Percentiles rank a stretch among this genome's conserved stretches.
These are phyloP conservation scores for Pseudocercospora musae DNA, from an alignment of 2,329 filamentous ascomycete genomes.

Conservation along the genomic window DNA sequence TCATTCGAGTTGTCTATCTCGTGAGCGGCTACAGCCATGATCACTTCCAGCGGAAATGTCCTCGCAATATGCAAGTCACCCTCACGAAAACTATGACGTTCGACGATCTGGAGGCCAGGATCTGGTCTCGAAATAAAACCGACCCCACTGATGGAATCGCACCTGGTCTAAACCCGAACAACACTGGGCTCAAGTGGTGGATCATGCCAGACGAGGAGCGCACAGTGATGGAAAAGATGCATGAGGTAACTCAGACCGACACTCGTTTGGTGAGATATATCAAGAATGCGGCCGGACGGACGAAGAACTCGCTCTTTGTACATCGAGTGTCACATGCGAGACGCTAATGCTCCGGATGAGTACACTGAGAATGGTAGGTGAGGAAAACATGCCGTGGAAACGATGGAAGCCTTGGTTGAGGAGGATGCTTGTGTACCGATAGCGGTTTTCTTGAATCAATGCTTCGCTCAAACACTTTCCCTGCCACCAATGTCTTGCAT, in stretches of 20 bases:
- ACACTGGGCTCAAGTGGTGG: background rate
- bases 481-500: too few species aligned
- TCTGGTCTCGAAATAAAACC: too few species aligned
- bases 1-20: too few species aligned
- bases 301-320: background rate
- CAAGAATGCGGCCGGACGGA: background rate
- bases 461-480: background rate
- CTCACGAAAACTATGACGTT: too few species aligned
- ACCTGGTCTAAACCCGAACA: background rate
- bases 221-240: background rate
- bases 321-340: background rate
- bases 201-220: background rate
- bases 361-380: background rate
- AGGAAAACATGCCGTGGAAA: background rate
- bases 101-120: too few species aligned
- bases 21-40: too few species aligned
- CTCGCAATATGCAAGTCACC: too few species aligned
- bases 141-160: too few species aligned
- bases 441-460: background rate
- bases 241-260: background rate
- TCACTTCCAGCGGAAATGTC: too few species aligned
- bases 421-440: background rate
- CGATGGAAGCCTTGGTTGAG: background rate
- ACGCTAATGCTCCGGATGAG: background rate
- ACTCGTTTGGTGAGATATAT: background rate